Percentiles rank a stretch among this genome's conserved stretches.
Evolutionary conservation across 345 rosid genomes (phyloP).

Genomic region (Syzygium grande): DNA sequence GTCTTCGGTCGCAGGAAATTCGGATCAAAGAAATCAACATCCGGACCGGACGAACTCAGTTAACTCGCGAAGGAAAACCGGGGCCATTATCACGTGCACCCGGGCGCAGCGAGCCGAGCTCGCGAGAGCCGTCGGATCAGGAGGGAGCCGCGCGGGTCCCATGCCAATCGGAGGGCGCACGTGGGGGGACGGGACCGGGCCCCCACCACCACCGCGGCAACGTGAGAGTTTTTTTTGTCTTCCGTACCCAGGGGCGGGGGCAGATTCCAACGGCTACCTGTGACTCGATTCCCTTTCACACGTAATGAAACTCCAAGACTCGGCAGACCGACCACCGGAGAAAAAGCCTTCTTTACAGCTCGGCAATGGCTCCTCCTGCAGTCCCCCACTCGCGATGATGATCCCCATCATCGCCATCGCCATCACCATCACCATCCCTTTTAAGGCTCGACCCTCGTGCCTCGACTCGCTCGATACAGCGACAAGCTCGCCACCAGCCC

Average conservation of each 20-base stretch:
- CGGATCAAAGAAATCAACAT: background rate
- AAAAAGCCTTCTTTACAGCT: conserved; percentile 15
- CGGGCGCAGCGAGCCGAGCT: background rate
- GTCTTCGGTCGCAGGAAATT: background rate
- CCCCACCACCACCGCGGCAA: too few species aligned
- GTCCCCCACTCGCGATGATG: background rate
- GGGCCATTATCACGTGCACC: background rate
- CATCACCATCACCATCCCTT: background rate
- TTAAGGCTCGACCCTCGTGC: background rate
- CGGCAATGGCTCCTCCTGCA: conserved; percentile 3
- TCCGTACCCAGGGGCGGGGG: too few species aligned
- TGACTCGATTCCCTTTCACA: background rate
- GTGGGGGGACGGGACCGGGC: background rate
- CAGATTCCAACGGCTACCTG: conserved; percentile 32
- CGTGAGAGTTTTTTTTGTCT: too few species aligned
- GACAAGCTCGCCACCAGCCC: background rate
- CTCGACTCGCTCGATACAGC: background rate
- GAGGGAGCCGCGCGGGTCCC: background rate
- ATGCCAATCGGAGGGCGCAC: background rate
- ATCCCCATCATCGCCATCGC: too few species aligned
- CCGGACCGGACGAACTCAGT: background rate
- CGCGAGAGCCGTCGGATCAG: background rate
- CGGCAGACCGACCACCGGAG: conserved; percentile 11
- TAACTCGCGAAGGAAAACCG: background rate
- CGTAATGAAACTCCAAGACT: conserved; percentile 7